Conservation (phyloP, 1,284 basidiomycete species). For the Xerocomus minutiporus region DNA sequence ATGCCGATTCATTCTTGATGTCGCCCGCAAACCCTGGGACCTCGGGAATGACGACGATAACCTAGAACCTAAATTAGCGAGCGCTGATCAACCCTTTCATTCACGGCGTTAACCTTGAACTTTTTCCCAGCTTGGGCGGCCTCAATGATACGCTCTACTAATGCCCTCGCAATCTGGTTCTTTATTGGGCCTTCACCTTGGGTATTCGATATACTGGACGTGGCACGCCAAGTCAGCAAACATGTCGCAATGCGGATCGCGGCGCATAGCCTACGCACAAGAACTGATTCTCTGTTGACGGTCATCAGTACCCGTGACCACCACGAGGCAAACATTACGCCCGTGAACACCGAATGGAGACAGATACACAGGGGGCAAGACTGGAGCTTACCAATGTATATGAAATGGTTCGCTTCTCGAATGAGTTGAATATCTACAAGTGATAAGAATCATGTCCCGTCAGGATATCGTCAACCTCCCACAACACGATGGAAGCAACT, state of each 20-base stretch:
- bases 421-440: slow-evolving; percentile 75
- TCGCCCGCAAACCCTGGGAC: slow-evolving; percentile 80
- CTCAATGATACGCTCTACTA: slow-evolving; percentile 79
- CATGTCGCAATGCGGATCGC: neutral
- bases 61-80: slow-evolving; percentile 38
- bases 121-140: slow-evolving; percentile 68
- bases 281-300: slow-evolving; percentile 79
- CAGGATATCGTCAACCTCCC: slow-evolving; percentile 1
- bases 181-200: slow-evolving; percentile 61
- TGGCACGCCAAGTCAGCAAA: slow-evolving; percentile 13
- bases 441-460: neutral
- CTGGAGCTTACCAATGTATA: slow-evolving; percentile 74
- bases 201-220: slow-evolving; percentile 70
- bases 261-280: slow-evolving; percentile 56
- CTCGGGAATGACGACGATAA: slow-evolving; percentile 80
- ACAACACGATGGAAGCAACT: slow-evolving; percentile 9
- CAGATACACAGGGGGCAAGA: neutral
- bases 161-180: slow-evolving; percentile 78
- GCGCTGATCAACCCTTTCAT: neutral
- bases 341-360: slow-evolving; percentile 7
- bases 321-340: slow-evolving; percentile 11
- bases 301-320: slow-evolving; percentile 4
- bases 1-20: slow-evolving; percentile 62
- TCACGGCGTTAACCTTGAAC: slow-evolving; percentile 60
- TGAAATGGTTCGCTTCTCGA: slow-evolving; percentile 76